Evolutionary conservation across 1,284 basidiomycete genomes (phyloP), one percentile per base, ranked within the genome.

Genomic region (Rugosomyces carneus): DNA sequence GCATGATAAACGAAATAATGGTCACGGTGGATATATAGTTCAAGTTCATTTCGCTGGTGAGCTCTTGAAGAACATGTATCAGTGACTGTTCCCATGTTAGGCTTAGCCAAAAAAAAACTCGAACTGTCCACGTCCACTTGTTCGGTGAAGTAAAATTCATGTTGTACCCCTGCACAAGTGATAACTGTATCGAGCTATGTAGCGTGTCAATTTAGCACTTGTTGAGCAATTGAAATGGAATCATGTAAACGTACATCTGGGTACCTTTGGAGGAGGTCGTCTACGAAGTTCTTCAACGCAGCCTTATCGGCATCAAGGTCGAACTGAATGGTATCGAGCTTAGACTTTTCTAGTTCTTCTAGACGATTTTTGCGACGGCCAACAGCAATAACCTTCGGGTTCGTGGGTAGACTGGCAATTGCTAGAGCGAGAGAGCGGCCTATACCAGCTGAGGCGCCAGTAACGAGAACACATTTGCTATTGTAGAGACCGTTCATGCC

Each of bases 391-490:
- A 83, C 74, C 1, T 64, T 69, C 1, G 78, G 78, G 31, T 69
- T 65, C 32, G 69, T 71, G 0, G 77, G 74, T 1, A 80, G 61
- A 21, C 62, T 65, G 40, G 72, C 66, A 38, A 81, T 66, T 15
- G 70, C 68, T 9, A 74, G 64, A 5, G 81, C 80, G n/a, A 84
- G 71, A 20, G 73, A 70, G 6, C 77, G 72, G 13, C 81, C 81
- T 15, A 82, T 76, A 24, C 81, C 80, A 32, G 77, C 65, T 8
- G 81, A 82, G 1, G 78, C 80, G 13, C 81, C 80, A 43, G 80
- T 71, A 44, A 84, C 68, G 34, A 84, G 71, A 48, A 83, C 61
- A 50, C 73, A 80, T 60, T 75, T 77, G 45, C 69, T 70, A 51
- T 75, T 67, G 59, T 71, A 66, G 51, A 81, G 76, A 35, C 53